These are phyloP conservation scores for Cordyceps javanica DNA, from an alignment of 2,329 filamentous ascomycete species.

Conservation along the genomic window DNA sequence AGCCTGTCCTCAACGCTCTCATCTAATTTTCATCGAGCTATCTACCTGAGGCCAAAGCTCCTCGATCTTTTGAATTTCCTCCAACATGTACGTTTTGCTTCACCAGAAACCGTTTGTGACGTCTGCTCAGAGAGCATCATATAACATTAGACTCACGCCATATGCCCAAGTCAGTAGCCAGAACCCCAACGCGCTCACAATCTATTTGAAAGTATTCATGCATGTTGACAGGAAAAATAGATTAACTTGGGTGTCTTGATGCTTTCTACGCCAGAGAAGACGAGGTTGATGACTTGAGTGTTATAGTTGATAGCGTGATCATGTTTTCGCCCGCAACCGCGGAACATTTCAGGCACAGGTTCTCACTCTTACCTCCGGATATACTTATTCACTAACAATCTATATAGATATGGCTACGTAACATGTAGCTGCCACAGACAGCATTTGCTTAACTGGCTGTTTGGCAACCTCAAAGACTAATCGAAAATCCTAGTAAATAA, in stretches of 20 bases:
- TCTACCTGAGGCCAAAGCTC: too few relatives aligned
- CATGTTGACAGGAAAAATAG: too few relatives aligned
- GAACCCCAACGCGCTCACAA: too few relatives aligned
- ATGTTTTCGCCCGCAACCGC: neutral
- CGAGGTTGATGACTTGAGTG: neutral
- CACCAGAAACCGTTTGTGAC: too few relatives aligned
- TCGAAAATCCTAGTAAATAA: slow-evolving; percentile 13
- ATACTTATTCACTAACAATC: neutral
- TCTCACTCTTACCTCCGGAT: neutral
- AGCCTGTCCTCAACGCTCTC: too few relatives aligned
- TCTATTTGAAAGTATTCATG: too few relatives aligned
- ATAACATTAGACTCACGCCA: too few relatives aligned
- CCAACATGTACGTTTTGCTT: too few relatives aligned
- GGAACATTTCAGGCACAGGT: neutral
- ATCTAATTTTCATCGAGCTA: too few relatives aligned
- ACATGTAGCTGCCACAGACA: slow-evolving; percentile 21
- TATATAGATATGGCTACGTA: slow-evolving; percentile 1
- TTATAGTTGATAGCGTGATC: neutral
- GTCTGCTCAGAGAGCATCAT: too few relatives aligned
- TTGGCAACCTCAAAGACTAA: slow-evolving; percentile 25
- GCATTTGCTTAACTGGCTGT: slow-evolving; percentile 26
- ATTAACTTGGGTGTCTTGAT: slow-evolving; percentile 37
- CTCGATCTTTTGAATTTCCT: too few relatives aligned
- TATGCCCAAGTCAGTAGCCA: too few relatives aligned
- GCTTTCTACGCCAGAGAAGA: neutral